Conservation (phyloP, 345 rosid genomes). For the Lagerstroemia speciosa region DNA sequence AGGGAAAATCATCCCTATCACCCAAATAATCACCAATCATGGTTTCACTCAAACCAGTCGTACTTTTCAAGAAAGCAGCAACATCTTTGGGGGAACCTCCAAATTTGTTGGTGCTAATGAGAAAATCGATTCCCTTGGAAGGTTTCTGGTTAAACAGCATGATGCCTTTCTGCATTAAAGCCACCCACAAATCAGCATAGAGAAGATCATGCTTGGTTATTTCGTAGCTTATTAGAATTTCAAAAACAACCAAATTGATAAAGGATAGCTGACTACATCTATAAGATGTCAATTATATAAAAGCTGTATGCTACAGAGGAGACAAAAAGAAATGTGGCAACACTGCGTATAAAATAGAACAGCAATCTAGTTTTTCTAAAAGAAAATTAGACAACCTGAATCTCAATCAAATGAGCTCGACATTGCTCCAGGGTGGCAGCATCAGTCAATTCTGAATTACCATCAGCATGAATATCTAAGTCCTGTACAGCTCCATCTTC, state of each 20-base stretch:
- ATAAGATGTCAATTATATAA: not conserved
- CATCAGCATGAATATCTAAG: conserved; percentile 59
- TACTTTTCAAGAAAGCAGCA: conserved; percentile 63
- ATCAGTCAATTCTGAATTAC: conserved; percentile 58
- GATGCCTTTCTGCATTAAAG: conserved; percentile 80
- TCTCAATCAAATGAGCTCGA: conserved; percentile 83
- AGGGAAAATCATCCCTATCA: conserved; percentile 83
- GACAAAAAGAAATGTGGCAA: not conserved
- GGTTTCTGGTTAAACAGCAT: conserved; percentile 81
- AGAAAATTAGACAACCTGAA: conserved; percentile 47
- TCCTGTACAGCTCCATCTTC: conserved; percentile 59
- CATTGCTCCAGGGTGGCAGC: conserved; percentile 87
- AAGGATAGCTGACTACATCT: not conserved
- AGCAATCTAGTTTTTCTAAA: conserved; percentile 2
- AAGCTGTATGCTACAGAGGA: not conserved
- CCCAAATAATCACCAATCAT: conserved; percentile 95
- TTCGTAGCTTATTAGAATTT: not conserved
- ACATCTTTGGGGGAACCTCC: conserved; percentile 80
- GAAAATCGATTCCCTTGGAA: conserved; percentile 82
- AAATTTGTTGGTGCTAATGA: conserved; percentile 56
- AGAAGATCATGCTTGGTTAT: not conserved
- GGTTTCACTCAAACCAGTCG: conserved; percentile 65
- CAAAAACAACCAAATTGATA: not conserved
- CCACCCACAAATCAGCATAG: conserved; percentile 20
- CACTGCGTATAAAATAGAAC: not conserved